These are phyloP conservation scores for Trematosphaeria pertusa DNA, from an alignment of 2,329 filamentous ascomycete species.

Conservation along the genomic window DNA sequence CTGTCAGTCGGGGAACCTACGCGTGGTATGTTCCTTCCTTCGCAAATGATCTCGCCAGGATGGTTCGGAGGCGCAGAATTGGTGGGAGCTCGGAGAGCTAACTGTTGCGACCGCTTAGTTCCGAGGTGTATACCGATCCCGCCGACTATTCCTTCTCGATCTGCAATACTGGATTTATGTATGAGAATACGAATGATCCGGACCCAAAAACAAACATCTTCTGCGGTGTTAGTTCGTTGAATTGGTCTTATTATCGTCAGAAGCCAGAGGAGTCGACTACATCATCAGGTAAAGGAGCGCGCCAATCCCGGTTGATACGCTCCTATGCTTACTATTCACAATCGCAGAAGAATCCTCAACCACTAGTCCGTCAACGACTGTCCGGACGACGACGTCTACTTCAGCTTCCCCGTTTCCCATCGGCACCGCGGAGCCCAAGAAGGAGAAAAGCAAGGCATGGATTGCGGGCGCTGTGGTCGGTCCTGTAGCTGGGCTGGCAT, in stretches of 20 bases:
- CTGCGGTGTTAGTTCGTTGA: constrained; percentile 27
- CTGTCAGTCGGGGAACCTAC: constrained; percentile 6
- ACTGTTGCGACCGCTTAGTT: constrained; percentile 9
- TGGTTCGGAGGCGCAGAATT: neutral
- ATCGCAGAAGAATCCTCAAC: constrained; percentile 4
- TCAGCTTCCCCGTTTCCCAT: constrained; percentile 1
- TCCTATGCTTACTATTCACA: neutral
- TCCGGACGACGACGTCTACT: neutral
- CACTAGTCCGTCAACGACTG: constrained; percentile 1
- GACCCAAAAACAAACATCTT: constrained; percentile 33
- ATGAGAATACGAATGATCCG: constrained; percentile 28
- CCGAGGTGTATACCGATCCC: constrained; percentile 21
- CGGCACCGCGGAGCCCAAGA: constrained; percentile 6
- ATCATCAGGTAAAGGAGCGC: no score
- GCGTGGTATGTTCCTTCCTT: constrained; percentile 15
- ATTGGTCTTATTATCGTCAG: constrained; percentile 32
- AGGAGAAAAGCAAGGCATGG: constrained; percentile 34
- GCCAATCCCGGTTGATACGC: constrained; percentile 5
- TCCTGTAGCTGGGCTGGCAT: constrained; percentile 28
- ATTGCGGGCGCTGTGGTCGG: constrained; percentile 39
- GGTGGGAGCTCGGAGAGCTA: neutral
- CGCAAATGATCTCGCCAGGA: neutral
- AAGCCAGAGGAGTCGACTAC: constrained; percentile 21
- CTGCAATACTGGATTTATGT: constrained; percentile 35
- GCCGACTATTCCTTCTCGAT: constrained; percentile 23